Base-by-base conservation (phyloP, 306 rosid species). In the Canavalia gladiata region DNA sequence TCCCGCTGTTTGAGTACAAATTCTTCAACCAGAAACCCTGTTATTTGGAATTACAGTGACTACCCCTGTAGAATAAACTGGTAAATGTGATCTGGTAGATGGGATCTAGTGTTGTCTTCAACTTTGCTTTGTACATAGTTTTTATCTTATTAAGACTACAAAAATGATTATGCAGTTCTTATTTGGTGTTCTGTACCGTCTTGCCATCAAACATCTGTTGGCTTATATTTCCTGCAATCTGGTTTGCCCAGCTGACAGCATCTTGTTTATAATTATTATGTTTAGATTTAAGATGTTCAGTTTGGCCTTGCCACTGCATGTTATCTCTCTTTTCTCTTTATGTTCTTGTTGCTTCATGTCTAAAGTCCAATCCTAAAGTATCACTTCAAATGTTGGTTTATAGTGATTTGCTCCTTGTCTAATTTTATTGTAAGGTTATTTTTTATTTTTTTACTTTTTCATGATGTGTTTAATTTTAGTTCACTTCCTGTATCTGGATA, bases 211-310 rank as follows among this genome's bases (percentile, higher is more conserved):
- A 41, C 39, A 42, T 83, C 42, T 45, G 39, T 13, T 80, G 28
- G 42, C 10, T 45, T 75, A 43, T 59, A 51, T 52, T 75, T 28
- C 35, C 7, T 84, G 12, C 63, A 30, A 74, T 59, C 55, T 74
- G 59, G 42, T 50, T 76, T 68, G 39, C 25, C 34, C 31, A 37
- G 31, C 31, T 51, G 45, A 63, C 9, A 46, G 50, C 58, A 58
- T 58, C 74, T 42, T 68, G 34, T 68, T 18, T 66, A 4, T 55
- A 47, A 39, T 54, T 74, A 6, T 59, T 34, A 37, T 73, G 34
- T 79, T 55, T 52, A 47, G 55, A 60, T 68, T 67, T 64, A 37
- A 18, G 25, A 18, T 18, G 25, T 18, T 18, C 25, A 18, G 25
- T 18, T 18, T 18, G 25, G 25, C 25, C 25, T 18, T 18, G 25